Evolutionary conservation across 768 basidiomycete genomes (phyloP).

Genomic region (Leccinum fibrillosum): DNA sequence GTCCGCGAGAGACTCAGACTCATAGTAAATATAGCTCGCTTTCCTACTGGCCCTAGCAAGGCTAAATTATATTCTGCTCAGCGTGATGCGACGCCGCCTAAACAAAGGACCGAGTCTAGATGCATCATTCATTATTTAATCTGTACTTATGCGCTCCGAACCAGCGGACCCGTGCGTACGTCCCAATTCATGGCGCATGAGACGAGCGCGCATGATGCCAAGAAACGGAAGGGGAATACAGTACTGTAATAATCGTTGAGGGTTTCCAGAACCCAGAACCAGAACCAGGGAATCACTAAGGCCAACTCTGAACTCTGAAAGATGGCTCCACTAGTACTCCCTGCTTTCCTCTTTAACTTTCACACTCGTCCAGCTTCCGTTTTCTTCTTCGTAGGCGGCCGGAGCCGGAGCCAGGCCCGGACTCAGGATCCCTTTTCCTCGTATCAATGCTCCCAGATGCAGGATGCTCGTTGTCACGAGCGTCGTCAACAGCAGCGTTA

Average conservation of each 20-base stretch:
- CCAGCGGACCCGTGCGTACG: not conserved
- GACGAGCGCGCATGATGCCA: not conserved
- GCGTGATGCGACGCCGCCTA: not conserved
- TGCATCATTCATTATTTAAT: not conserved
- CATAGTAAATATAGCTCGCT: not conserved
- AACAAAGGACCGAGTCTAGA: not conserved
- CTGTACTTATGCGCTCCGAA: not conserved
- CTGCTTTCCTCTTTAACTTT: not conserved
- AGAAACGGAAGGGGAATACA: not conserved
- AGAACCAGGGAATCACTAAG: not conserved
- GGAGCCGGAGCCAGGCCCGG: not conserved
- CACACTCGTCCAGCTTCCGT: slow-evolving; percentile 19
- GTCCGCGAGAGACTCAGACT: not conserved
- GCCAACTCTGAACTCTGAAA: not conserved
- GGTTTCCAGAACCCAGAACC: not conserved
- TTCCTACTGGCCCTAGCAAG: not conserved
- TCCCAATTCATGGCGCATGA: not conserved
- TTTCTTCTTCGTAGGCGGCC: slow-evolving; percentile 14
- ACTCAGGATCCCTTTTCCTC: not conserved
- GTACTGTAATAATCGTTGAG: not conserved
- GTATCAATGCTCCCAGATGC: not conserved
- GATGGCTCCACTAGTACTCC: not conserved
- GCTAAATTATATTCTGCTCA: not conserved
- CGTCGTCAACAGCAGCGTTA: not conserved
- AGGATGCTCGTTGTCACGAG: not conserved